Evolutionary conservation across 345 rosid genomes (phyloP), one percentile per base, ranked within the genome.

Genomic region (Combretum micranthum): DNA sequence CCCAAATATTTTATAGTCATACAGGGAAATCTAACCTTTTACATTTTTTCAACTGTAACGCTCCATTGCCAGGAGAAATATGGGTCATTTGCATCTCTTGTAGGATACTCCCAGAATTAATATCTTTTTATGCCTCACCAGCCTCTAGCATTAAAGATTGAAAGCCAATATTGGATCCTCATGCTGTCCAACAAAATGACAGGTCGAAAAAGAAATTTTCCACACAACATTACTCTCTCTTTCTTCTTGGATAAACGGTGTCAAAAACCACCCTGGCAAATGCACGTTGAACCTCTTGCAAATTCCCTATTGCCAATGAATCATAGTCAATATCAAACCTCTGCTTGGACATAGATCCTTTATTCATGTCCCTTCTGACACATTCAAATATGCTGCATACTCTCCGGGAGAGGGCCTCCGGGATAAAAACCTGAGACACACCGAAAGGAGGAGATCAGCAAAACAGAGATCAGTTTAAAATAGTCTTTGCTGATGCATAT

Each of bases 211-310:
- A 46, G 13, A 7, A 46, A 0, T 17, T 46, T 46, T 15, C 17
- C 49, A 15, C 19, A 4, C 49, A 56, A 44, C 0, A 15, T 56
- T 43, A 13, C 20, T 4, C 0, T 16, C 42, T 22, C 57, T 16
- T 20, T 16, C 52, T 63, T 69, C 54, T 16, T 25, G 96, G 97
- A 66, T 75, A 93, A 15, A 90, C 66, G 4, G 96, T 87, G 65
- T 94, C 92, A 21, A 94, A 90, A 45, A 87, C 87, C 50, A 85
- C 73, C 78, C 96, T 83, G 6, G 96, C 96, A 76, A 94, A 87
- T 4, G 66, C 71, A 76, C 81, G 87, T 44, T 89, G 75, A 17
- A 63, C 63, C 63, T 94, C 96, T 16, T 53, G 56, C 45, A 82
- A 42, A 61, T 50, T 63, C 37, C 99, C 99, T 6, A 61, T 58